Base-by-base conservation (phyloP, 2,329 filamentous ascomycete genomes). In the Colletotrichum phormii region DNA sequence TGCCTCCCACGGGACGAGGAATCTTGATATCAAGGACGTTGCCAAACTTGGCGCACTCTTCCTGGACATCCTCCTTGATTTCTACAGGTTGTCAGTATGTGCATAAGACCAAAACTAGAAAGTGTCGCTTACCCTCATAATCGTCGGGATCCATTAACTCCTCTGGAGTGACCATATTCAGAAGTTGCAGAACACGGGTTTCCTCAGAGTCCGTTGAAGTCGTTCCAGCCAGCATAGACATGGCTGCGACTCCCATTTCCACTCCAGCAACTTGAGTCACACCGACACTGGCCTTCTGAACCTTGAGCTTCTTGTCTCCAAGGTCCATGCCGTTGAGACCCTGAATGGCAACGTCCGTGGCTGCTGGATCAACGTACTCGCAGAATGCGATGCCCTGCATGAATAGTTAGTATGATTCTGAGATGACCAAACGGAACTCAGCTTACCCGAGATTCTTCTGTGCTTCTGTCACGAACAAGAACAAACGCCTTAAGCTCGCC, bases 91-190 rank as follows among this genome's bases (percentile, higher is more conserved):
- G 46, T 74, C 51, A 74, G 71, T 24, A 26, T 31, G 13, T 15
- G 22, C 29, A 12, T 8, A 22, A 4, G 5, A 3, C 18, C 11
- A 13, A 13, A 29, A 18, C 1, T 6, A 24, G 12, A 6, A 1
- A 18, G 2, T n/a, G 55, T 13, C 15, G 58, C 86, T 80, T 88
- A 95, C 96, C 96, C 84, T 98, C 94, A 79, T 98, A 98, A 79
- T 99, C 97, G 46, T 98, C 95, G 64, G 92, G 92, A 80, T 98
- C 95, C 84, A 98, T 91, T 29, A 99, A 86, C 83, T 99, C 97
- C 78, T 99, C 97, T 0, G 95, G 89, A 0, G 97, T 99, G 46
- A 99, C 96, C 97, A 99, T 99, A 86, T 99, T 99, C 79, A 99
- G 90, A 74, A 99, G 86, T 84, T 98, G 96, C 73, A 99, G 82